Evolutionary conservation across 2,329 filamentous ascomycete species (phyloP).

Genomic region (Fusarium piperis): DNA sequence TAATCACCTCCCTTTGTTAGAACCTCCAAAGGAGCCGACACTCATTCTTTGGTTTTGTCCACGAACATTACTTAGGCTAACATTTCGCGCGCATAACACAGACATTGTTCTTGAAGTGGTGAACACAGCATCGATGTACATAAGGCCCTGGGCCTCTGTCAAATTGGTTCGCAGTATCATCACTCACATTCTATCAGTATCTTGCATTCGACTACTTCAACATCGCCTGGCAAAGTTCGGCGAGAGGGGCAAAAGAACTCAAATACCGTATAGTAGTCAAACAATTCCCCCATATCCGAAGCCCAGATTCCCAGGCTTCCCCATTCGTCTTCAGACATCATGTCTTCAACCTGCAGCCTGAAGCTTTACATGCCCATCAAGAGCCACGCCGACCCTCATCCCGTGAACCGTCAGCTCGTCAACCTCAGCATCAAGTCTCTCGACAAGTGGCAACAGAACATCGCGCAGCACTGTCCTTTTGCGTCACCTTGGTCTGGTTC

Average conservation of each 20-base stretch:
- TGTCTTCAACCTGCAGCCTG: background rate
- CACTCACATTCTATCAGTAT: background rate
- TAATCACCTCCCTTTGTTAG: background rate
- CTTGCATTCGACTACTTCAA: background rate
- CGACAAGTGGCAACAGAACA: conserved; percentile 6
- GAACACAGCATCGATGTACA: background rate
- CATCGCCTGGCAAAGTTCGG: background rate
- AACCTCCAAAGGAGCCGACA: background rate
- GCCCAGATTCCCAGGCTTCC: no score
- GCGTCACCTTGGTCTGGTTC: background rate
- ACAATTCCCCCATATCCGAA: background rate
- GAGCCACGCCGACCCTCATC: background rate
- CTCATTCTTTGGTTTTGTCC: background rate
- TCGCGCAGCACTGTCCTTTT: background rate
- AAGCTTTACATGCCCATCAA: conserved; percentile 15
- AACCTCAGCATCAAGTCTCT: conserved; percentile 15
- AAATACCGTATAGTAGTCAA: background rate
- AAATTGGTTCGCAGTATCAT: background rate
- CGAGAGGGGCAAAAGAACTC: background rate
- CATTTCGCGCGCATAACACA: background rate
- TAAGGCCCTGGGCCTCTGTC: background rate
- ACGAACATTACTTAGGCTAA: background rate
- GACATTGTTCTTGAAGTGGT: background rate
- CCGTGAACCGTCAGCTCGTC: background rate
- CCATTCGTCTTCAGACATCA: background rate